Conservation (phyloP, 345 rosid genomes). For the Noccaea bulbosa region DNA sequence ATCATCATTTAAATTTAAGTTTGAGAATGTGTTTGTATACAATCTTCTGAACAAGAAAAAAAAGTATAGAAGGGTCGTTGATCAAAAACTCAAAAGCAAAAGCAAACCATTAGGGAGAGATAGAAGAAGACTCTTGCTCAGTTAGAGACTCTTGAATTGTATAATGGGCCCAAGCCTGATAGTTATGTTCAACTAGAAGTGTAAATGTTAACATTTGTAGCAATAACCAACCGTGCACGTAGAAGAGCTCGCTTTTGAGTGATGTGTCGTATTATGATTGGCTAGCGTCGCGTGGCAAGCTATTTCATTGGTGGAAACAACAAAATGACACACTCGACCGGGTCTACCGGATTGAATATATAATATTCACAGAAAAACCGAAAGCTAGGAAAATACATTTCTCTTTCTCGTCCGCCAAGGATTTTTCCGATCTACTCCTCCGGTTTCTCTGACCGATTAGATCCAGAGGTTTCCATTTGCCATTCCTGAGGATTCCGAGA, state of each 20-base stretch:
- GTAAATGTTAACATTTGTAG: slow-evolving; percentile 2
- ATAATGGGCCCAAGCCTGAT: slow-evolving; percentile 33
- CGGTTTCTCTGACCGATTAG: slow-evolving; percentile 26
- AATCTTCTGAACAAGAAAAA: neutral
- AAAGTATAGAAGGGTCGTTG: neutral
- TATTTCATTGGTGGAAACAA: slow-evolving; percentile 43
- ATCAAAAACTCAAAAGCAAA: neutral
- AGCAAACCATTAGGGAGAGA: no score
- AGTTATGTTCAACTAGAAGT: neutral
- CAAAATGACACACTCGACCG: slow-evolving; percentile 36
- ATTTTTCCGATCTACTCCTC: slow-evolving; percentile 39
- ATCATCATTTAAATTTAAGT: slow-evolving; percentile 40
- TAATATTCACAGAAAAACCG: slow-evolving; percentile 25
- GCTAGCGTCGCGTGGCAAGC: slow-evolving; percentile 37
- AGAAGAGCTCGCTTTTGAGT: slow-evolving; percentile 8
- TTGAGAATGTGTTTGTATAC: neutral
- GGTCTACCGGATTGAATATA: slow-evolving; percentile 39
- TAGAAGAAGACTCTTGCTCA: neutral
- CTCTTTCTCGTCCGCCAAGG: slow-evolving; percentile 19
- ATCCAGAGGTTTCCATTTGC: slow-evolving; percentile 6
- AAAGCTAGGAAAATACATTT: slow-evolving; percentile 12
- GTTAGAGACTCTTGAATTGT: neutral
- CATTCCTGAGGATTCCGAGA: neutral
- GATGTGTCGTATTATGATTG: slow-evolving; percentile 39
- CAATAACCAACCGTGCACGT: slow-evolving; percentile 32